These are phyloP conservation scores for Geotrichum aggregatum DNA, from an alignment of 1,139 yeast genomes.

Conservation along the genomic window DNA sequence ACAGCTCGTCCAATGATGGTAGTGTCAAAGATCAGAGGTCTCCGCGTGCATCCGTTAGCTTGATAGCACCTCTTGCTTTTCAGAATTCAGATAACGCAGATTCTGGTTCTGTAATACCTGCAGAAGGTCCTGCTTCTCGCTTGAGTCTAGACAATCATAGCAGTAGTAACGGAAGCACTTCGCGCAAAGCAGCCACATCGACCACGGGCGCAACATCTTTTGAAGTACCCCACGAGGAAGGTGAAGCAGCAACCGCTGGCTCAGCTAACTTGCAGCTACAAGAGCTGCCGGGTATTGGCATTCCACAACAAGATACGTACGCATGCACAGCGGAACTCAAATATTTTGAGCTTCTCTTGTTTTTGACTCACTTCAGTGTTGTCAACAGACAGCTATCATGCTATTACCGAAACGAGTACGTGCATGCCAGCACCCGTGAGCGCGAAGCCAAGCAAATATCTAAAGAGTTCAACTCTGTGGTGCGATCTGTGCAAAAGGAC, in stretches of 20 bases:
- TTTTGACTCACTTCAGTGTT: too few relatives aligned
- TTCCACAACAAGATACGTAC: too few relatives aligned
- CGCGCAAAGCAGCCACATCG: too few relatives aligned
- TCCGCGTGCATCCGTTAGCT: not conserved
- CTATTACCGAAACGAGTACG: conserved; percentile 4
- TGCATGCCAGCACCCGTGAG: conserved; percentile 1
- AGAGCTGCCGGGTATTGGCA: not conserved
- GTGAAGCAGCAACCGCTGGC: too few relatives aligned
- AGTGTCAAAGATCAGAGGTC: not conserved
- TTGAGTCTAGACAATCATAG: too few relatives aligned
- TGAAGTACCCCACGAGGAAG: too few relatives aligned
- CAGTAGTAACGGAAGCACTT: too few relatives aligned
- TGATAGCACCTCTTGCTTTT: not conserved
- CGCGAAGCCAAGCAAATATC: conserved; percentile 6
- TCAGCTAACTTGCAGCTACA: not conserved
- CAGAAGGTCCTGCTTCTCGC: too few relatives aligned
- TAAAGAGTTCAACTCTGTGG: not conserved
- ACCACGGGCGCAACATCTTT: too few relatives aligned
- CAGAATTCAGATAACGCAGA: not conserved
- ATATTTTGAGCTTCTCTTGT: too few relatives aligned
- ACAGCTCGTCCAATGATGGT: not conserved
- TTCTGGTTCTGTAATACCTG: too few relatives aligned
- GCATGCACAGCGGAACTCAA: too few relatives aligned
- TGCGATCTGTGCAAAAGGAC: conserved; percentile 2
- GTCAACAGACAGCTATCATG: not conserved